Percentiles rank a stretch among this genome's conserved stretches.
phyloP scores from a whole-genome alignment of 2,329 filamentous ascomycete species.

The Lecanicillium sp. region DNA sequence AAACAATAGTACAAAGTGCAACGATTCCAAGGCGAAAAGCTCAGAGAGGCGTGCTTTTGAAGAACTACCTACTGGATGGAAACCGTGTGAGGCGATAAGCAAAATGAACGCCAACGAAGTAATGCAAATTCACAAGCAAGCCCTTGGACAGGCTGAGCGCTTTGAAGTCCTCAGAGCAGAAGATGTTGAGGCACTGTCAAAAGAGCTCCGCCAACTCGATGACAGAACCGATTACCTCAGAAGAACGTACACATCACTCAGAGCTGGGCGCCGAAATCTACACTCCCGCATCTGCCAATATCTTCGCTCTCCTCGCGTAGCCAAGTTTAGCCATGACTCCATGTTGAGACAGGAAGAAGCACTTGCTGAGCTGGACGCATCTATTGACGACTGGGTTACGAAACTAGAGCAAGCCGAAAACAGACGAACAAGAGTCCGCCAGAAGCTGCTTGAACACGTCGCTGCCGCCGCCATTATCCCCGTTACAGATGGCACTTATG shows the following conservation, averaged over 20 bases:
- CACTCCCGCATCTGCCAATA: conserved; percentile 72
- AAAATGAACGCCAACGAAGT: conserved; percentile 42
- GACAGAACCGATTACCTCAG: conserved; percentile 72
- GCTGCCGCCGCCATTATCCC: conserved; percentile 58
- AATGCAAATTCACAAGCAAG: conserved; percentile 47
- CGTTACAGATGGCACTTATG: conserved; percentile 21
- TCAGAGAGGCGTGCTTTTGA: conserved; percentile 51
- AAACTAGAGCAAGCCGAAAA: conserved; percentile 80
- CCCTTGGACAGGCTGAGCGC: conserved; percentile 50
- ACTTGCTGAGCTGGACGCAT: conserved; percentile 64
- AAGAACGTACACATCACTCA: conserved; percentile 65
- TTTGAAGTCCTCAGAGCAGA: conserved; percentile 57
- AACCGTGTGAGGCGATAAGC: conserved; percentile 40
- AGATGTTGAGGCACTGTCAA: conserved; percentile 58
- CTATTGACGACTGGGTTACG: conserved; percentile 71
- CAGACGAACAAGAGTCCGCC: conserved; percentile 62
- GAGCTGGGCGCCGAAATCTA: conserved; percentile 67
- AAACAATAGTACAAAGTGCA: conserved; percentile 29
- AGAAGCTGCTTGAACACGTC: conserved; percentile 75
- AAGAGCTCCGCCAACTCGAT: conserved; percentile 68
- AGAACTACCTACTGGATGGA: conserved; percentile 50
- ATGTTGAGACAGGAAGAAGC: conserved; percentile 76
- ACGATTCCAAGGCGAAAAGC: conserved; percentile 31
- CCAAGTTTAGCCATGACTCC: conserved; percentile 65
- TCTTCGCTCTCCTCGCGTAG: conserved; percentile 60